These are phyloP conservation scores for Aspergillus fructus DNA, from an alignment of 2,329 filamentous ascomycete species.

Conservation along the genomic window DNA sequence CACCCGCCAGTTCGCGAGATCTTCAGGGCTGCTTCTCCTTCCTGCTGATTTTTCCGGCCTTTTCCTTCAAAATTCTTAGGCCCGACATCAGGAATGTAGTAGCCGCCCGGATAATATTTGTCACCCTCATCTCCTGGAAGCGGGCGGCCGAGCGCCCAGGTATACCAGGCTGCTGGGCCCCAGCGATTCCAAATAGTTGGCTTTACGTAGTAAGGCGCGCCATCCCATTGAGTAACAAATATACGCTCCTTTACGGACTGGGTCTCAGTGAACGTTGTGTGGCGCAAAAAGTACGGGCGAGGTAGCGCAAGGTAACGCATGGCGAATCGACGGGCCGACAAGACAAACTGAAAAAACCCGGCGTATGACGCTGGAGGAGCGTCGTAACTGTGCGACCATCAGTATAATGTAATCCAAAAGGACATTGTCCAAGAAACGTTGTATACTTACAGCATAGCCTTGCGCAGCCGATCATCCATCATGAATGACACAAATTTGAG, in stretches of 20 bases:
- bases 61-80: slow-evolving; percentile 56
- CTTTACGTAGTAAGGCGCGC: slow-evolving; percentile 65
- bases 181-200: slow-evolving; percentile 62
- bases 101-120: slow-evolving; percentile 51
- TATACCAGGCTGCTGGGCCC: slow-evolving; percentile 57
- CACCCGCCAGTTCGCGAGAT: slow-evolving; percentile 47
- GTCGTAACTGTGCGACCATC: slow-evolving; percentile 34
- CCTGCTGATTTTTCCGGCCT: slow-evolving; percentile 38
- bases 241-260: slow-evolving; percentile 57
- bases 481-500: slow-evolving; percentile 56
- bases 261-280: slow-evolving; percentile 41
- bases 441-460: slow-evolving; percentile 61
- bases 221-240: slow-evolving; percentile 54
- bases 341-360: slow-evolving; percentile 45
- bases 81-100: slow-evolving; percentile 58
- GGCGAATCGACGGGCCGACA: slow-evolving; percentile 55
- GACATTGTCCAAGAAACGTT: background rate
- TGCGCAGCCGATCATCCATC: slow-evolving; percentile 64
- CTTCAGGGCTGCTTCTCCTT: slow-evolving; percentile 46
- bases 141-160: slow-evolving; percentile 45
- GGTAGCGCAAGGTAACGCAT: slow-evolving; percentile 63
- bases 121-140: slow-evolving; percentile 50
- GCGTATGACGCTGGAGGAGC: slow-evolving; percentile 35
- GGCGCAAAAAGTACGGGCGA: slow-evolving; percentile 46
- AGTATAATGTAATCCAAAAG: background rate